Evolutionary conservation across 2,329 filamentous ascomycete genomes (phyloP).

Genomic region (Colletotrichum tamarilloi): DNA sequence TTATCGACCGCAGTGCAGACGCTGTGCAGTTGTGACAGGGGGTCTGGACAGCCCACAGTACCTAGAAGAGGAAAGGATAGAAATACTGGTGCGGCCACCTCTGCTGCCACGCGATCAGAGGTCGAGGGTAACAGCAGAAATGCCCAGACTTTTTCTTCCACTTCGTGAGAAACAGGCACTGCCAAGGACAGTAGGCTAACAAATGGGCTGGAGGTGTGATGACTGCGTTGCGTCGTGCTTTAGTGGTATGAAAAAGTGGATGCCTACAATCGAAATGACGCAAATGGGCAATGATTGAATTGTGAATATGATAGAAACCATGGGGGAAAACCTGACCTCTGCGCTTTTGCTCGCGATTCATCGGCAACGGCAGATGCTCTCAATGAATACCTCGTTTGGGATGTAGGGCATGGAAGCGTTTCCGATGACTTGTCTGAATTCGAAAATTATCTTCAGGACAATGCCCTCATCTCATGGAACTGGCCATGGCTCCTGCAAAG

Average conservation of each 20-base stretch:
- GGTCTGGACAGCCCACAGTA: background rate
- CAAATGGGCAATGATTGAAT: background rate
- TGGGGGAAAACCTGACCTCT: background rate
- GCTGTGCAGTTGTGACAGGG: constrained; percentile 9
- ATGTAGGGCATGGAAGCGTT: background rate
- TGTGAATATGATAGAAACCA: background rate
- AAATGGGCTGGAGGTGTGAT: background rate
- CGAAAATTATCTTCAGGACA: no score
- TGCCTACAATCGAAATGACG: background rate
- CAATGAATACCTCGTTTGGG: background rate
- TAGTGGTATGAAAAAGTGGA: background rate
- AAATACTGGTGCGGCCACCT: background rate
- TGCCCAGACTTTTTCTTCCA: background rate
- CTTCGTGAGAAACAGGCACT: background rate
- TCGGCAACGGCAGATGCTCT: background rate
- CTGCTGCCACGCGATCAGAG: background rate
- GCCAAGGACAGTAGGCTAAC: background rate
- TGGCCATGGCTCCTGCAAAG: no score
- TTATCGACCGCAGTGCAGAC: constrained; percentile 12
- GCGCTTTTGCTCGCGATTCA: background rate
- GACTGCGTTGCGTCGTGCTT: background rate
- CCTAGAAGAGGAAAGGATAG: constrained; percentile 6
- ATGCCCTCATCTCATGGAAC: background rate
- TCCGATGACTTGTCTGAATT: background rate
- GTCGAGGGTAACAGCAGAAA: background rate